phyloP scores from a whole-genome alignment of 176 grass and related monocot genomes.

The Echinochloa phyllopogon region DNA sequence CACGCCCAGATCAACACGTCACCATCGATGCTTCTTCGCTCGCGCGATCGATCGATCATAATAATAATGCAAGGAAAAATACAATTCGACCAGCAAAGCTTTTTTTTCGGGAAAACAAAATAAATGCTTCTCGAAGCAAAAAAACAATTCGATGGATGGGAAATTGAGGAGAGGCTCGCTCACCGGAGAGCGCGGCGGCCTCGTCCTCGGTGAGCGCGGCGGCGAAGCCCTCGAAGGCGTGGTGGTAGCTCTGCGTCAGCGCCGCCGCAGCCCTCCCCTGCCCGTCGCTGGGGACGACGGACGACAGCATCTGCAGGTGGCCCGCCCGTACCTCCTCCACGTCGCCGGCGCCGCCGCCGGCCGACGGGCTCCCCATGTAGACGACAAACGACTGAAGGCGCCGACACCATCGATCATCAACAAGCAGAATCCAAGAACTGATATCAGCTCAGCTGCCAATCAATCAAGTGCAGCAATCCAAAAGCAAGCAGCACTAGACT shows the following conservation, averaged over 20 bases:
- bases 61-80: not conserved
- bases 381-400: constrained; percentile 81
- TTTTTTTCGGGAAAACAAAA: not conserved
- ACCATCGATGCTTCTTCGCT: not conserved
- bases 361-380: constrained; percentile 69
- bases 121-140: not conserved
- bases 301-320: constrained; percentile 86
- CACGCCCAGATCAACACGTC: not conserved
- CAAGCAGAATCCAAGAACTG: not conserved
- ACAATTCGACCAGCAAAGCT: not conserved
- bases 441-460: not conserved
- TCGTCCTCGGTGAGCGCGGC: constrained; percentile 80
- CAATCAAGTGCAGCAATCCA: not conserved
- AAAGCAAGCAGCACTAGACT: not conserved
- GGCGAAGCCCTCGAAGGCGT: constrained; percentile 88
- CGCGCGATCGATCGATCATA: too few relatives aligned
- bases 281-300: constrained; percentile 66
- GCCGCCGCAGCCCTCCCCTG: constrained; percentile 57
- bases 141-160: not conserved
- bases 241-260: constrained; percentile 88
- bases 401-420: constrained; percentile 5
- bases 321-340: constrained; percentile 51
- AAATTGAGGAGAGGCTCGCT: not conserved
- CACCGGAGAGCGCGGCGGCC: constrained; percentile 78
- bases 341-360: constrained; percentile 13